Evolutionary conservation across 2,329 filamentous ascomycete species (phyloP), one percentile per base, ranked within the genome.

Genomic region (Ceratocystis colombiana): DNA sequence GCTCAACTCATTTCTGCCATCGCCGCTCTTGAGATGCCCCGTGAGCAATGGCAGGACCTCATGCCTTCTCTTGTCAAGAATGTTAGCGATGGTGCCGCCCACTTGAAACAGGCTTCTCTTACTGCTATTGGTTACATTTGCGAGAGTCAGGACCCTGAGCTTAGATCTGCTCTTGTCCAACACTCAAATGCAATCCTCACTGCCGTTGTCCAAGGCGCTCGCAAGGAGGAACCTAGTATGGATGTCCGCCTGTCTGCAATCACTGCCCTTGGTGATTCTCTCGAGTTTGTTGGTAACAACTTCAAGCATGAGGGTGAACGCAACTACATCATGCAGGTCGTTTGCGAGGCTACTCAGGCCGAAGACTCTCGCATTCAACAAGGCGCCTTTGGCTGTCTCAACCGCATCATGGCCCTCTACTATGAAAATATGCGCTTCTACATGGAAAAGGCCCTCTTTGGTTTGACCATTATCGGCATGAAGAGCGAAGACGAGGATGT

Each of bases 351-450:
- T 72, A 99, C 94, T 66, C 94, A 99, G 79, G 91, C 93, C 71
- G 82, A 88, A 0, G 94, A 99, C 76, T 84, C 84, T 68, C 85
- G 91, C 74, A 95, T 99, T 76, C 92, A 97, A 77, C 90, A 96
- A 75, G 92, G 91, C 69, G 90, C 94, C 55, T 99, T 96, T 75
- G 94, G 94, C 72, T 97, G 94, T 76, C 80, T 99, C 71, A 99
- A 99, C 83, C 87, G 94, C 73, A 97, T 99, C 77, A 99, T 99
- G 94, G 89, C 84, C 68, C 84, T 96, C 70, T 99, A 99, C 82
- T 99, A 99, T 76, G 94, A 99, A 73, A 95, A 96, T 80, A 99
- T 99, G 94, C 88, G 92, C 73, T 99, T 96, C 79, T 99, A 99
- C 80, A 99, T 99, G 94, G 94, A 99, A 82, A 97, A 97, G 84